These are phyloP conservation scores for Rhizopogon salebrosus DNA, from an alignment of 768 basidiomycete genomes.

Conservation along the genomic window DNA sequence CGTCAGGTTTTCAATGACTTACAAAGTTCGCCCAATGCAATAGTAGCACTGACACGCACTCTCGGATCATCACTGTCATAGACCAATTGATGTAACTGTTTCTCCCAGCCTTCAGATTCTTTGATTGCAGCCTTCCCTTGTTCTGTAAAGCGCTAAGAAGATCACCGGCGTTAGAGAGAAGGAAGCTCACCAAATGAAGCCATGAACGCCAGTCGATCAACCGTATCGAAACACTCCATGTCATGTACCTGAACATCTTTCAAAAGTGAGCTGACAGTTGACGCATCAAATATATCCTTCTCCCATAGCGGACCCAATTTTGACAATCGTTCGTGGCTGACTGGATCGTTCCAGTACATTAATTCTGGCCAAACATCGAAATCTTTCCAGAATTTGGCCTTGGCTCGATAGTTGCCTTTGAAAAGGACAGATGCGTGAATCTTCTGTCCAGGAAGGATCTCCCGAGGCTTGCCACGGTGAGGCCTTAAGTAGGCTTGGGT, in stretches of 20 bases:
- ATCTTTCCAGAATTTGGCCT: constrained; percentile 7
- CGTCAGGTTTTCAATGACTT: not conserved
- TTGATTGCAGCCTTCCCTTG: constrained; percentile 1
- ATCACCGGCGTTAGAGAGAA: not conserved
- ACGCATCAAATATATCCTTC: constrained; percentile 7
- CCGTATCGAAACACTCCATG: not conserved
- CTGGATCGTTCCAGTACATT: constrained; percentile 10
- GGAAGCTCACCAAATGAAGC: constrained; percentile 3
- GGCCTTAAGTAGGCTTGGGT: not conserved
- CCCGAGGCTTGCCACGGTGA: not conserved
- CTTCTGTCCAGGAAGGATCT: constrained; percentile 8
- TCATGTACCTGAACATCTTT: not conserved
- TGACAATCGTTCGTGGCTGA: constrained; percentile 5
- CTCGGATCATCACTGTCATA: not conserved
- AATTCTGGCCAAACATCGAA: constrained; percentile 6
- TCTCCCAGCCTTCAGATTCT: not conserved
- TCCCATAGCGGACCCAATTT: constrained; percentile 6
- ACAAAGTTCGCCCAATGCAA: constrained; percentile 2
- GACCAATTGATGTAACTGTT: not conserved
- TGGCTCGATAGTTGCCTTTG: constrained; percentile 3
- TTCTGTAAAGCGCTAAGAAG: not conserved
- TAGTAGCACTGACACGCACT: constrained; percentile 1
- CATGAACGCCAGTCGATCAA: constrained; percentile 8
- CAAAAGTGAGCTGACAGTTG: not conserved
- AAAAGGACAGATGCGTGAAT: constrained; percentile 9